A percentile compares a stretch with the other conserved stretches of the same genome.
These are phyloP conservation scores for Leptographium flavum DNA, from an alignment of 2,329 filamentous ascomycete species.

Conservation along the genomic window DNA sequence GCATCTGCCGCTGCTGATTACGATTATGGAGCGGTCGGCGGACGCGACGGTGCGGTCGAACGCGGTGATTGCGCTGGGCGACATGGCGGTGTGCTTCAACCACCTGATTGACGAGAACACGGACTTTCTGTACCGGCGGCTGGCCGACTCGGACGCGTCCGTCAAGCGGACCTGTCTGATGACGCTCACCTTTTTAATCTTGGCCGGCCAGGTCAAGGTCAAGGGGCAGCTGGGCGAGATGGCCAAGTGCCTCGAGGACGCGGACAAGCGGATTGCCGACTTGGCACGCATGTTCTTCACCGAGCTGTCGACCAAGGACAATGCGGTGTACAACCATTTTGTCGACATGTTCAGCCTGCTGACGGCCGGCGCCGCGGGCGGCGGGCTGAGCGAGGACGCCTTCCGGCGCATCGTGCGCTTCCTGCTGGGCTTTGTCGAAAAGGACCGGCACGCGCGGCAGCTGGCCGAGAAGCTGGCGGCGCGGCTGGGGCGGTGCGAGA, in stretches of 20 bases:
- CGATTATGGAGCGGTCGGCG: constrained; percentile 88
- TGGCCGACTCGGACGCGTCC: constrained; percentile 75
- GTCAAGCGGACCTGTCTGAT: constrained; percentile 97
- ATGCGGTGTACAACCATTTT: constrained; percentile 98
- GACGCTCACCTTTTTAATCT: constrained; percentile 93
- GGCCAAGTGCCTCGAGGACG: constrained; percentile 96
- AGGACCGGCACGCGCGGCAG: constrained; percentile 97
- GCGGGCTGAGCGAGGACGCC: constrained; percentile 62
- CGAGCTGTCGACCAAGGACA: constrained; percentile 93
- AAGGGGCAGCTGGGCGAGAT: constrained; percentile 97
- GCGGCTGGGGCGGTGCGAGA: constrained; percentile 72
- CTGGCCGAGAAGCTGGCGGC: constrained; percentile 85
- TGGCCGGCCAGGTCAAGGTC: constrained; percentile 97
- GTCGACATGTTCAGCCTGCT: constrained; percentile 97
- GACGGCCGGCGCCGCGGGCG: constrained; percentile 54
- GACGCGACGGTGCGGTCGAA: constrained; percentile 91
- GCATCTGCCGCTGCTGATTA: constrained; percentile 86
- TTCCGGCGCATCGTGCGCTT: constrained; percentile 84
- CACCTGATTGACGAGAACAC: constrained; percentile 98
- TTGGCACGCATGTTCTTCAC: constrained; percentile 97
- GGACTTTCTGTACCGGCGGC: constrained; percentile 86
- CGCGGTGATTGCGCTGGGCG: constrained; percentile 88
- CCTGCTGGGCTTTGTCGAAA: constrained; percentile 89
- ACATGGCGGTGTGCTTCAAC: constrained; percentile 99
- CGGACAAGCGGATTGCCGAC: constrained; percentile 88